Evolutionary conservation across 2,329 filamentous ascomycete species (phyloP).

Genomic region (Fusarium zealandicum): DNA sequence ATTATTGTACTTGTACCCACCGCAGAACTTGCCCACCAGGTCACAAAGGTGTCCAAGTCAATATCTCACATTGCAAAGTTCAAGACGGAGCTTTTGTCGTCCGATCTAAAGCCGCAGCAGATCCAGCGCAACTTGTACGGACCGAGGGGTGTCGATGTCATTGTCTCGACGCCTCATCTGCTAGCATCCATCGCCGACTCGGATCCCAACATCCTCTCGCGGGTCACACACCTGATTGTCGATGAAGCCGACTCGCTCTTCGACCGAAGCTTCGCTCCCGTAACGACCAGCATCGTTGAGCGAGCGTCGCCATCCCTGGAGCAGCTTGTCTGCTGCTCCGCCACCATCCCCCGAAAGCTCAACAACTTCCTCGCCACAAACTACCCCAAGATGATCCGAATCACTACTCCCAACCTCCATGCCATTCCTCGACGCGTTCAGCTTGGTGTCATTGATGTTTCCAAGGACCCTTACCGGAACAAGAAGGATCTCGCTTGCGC

Average conservation of each 20-base stretch:
- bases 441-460: constrained; percentile 89
- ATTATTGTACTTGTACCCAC: constrained; percentile 91
- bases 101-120: constrained; percentile 75
- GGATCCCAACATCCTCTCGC: constrained; percentile 91
- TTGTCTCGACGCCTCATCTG: constrained; percentile 89
- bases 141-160: constrained; percentile 79
- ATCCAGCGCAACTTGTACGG: constrained; percentile 88
- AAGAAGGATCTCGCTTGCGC: constrained; percentile 94
- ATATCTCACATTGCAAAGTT: constrained; percentile 88
- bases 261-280: constrained; percentile 88
- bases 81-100: constrained; percentile 82
- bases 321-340: constrained; percentile 91
- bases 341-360: constrained; percentile 89
- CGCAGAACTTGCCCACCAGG: constrained; percentile 88
- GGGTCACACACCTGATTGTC: constrained; percentile 85
- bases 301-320: constrained; percentile 80
- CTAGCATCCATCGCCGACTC: constrained; percentile 86
- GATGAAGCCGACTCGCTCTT: constrained; percentile 97
- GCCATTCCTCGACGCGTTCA: constrained; percentile 95
- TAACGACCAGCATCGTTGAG: constrained; percentile 83
- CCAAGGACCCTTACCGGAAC: constrained; percentile 90
- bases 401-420: constrained; percentile 95
- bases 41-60: constrained; percentile 79
- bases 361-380: constrained; percentile 83
- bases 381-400: constrained; percentile 82